Percentiles rank a stretch among this genome's conserved stretches.
phyloP scores from a whole-genome alignment of 2,329 filamentous ascomycete species.

The Fusarium beomiforme region DNA sequence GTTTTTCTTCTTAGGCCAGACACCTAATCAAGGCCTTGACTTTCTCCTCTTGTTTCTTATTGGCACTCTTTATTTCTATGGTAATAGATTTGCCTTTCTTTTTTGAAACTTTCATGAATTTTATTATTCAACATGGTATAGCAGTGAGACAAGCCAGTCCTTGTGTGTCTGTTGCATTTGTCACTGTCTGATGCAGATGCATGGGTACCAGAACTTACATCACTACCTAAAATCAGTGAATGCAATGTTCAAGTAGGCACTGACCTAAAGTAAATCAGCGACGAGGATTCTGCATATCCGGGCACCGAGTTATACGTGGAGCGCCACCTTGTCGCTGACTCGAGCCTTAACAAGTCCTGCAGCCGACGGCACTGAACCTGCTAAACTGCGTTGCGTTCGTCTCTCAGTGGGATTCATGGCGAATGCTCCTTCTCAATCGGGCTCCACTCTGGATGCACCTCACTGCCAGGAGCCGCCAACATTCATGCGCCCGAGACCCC shows the following conservation, averaged over 20 bases:
- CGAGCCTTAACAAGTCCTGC: not conserved
- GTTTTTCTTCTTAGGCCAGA: not conserved
- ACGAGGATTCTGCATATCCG: not conserved
- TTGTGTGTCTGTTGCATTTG: not conserved
- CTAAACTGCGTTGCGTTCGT: slow-evolving; percentile 1
- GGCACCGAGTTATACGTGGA: not conserved
- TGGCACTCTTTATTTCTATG: not conserved
- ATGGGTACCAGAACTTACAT: not conserved
- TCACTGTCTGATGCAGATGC: slow-evolving; percentile 9
- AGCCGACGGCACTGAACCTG: not conserved
- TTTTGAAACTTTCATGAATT: not conserved
- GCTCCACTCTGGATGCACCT: slow-evolving; percentile 1
- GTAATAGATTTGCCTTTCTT: not conserved
- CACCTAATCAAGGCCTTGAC: too few relatives aligned
- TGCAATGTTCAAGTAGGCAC: not conserved
- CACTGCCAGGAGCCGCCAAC: slow-evolving; percentile 12
- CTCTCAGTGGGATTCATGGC: slow-evolving; percentile 28
- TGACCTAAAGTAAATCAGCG: too few relatives aligned
- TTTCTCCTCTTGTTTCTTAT: not conserved
- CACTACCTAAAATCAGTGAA: not conserved
- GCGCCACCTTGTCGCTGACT: slow-evolving; percentile 15
- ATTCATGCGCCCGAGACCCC: slow-evolving; percentile 28
- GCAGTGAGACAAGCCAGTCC: not conserved
- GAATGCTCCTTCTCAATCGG: slow-evolving; percentile 2
- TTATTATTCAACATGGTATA: not conserved